Conservation (phyloP, 192 early-diverging fungal species). For the Backusella macrospora region DNA sequence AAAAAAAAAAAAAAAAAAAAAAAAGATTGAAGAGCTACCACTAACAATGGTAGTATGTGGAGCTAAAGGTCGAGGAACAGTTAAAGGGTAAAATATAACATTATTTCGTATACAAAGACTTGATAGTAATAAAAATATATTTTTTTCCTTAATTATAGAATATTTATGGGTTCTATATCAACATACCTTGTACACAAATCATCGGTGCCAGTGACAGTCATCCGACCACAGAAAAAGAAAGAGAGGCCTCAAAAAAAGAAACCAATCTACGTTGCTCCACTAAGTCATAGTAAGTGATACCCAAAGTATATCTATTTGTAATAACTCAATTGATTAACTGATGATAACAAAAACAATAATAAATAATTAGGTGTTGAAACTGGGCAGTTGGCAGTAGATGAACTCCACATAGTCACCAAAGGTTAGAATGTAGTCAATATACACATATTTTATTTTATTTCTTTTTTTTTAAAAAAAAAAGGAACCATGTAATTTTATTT, state of each 20-base stretch:
- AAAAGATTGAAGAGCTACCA: conserved; percentile 48
- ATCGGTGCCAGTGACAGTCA: conserved; percentile 52
- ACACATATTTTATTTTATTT: background rate
- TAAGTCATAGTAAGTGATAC: conserved; percentile 31
- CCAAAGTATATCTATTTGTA: background rate
- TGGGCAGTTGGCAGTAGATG: conserved; percentile 24
- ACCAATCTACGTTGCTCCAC: conserved; percentile 6
- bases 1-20: background rate
- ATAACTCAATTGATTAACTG: background rate
- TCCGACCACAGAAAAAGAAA: conserved; percentile 48
- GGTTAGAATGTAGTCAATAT: background rate
- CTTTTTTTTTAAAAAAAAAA: background rate
- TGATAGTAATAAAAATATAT: background rate
- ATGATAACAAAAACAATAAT: background rate
- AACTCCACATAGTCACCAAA: conserved; percentile 3
- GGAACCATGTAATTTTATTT: background rate
- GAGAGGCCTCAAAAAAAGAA: conserved; percentile 38
- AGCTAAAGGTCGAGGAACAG: conserved; percentile 45
- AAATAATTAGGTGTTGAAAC: conserved; percentile 25
- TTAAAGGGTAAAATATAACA: conserved; percentile 45
- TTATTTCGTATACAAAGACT: background rate
- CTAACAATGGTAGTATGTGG: conserved; percentile 55
- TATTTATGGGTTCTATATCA: conserved; percentile 56
- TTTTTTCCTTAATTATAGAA: conserved; percentile 26
- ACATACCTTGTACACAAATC: conserved; percentile 60